Percentiles rank a stretch among this genome's conserved stretches.
phyloP scores from a whole-genome alignment of 768 basidiomycete species.

The Rhizopogon vinicolor region DNA sequence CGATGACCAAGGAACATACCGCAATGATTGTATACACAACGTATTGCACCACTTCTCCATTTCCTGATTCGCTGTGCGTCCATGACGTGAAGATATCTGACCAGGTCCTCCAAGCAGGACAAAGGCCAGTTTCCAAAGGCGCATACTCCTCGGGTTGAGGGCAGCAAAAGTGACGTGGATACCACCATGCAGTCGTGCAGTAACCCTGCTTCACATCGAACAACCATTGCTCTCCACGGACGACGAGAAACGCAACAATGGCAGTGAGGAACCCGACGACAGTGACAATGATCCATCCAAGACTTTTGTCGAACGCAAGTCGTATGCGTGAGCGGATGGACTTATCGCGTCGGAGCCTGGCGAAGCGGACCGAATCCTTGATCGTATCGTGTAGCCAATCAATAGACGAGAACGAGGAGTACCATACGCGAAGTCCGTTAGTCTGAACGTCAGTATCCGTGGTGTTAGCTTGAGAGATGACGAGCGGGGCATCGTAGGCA shows the following conservation, averaged over 20 bases:
- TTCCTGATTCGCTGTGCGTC: constrained; percentile 10
- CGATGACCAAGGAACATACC: constrained; percentile 42
- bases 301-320: constrained; percentile 65
- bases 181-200: constrained; percentile 66
- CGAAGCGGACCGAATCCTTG: constrained; percentile 84
- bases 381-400: constrained; percentile 98
- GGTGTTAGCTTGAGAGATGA: constrained; percentile 26
- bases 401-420: constrained; percentile 84
- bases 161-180: constrained; percentile 82
- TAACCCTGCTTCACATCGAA: constrained; percentile 94
- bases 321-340: constrained; percentile 64
- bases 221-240: constrained; percentile 81
- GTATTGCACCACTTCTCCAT: constrained; percentile 56
- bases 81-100: constrained; percentile 44
- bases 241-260: constrained; percentile 79
- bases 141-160: constrained; percentile 24
- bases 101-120: constrained; percentile 77
- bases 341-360: constrained; percentile 62
- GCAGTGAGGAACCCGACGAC: constrained; percentile 86
- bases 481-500: constrained; percentile 56
- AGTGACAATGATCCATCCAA: constrained; percentile 89
- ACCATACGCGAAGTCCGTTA: constrained; percentile 85
- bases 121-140: constrained; percentile 33
- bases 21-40: constrained; percentile 70
- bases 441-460: constrained; percentile 53